Evolutionary conservation across 2,329 filamentous ascomycete species (phyloP).

Genomic region (Monilinia vaccinii-corymbosi): DNA sequence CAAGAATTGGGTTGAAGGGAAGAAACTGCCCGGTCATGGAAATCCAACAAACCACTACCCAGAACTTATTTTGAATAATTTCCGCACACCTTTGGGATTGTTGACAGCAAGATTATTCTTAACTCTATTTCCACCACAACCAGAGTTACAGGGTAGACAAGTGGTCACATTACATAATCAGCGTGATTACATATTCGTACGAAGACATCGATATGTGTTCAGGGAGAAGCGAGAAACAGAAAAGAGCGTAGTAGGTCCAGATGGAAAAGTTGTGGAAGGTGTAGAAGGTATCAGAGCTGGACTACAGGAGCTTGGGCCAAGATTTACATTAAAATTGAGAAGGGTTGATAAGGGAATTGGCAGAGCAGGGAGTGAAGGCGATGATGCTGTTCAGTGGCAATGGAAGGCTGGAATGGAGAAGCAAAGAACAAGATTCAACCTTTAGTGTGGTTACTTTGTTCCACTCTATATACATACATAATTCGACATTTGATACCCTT

Average conservation of each 20-base stretch:
- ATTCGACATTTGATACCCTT: constrained; percentile 24
- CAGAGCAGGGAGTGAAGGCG: constrained; percentile 50
- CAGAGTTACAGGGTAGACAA: constrained; percentile 77
- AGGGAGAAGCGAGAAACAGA: constrained; percentile 79
- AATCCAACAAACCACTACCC: constrained; percentile 86
- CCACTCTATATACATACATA: constrained; percentile 12
- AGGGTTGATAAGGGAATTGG: constrained; percentile 85
- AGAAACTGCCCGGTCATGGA: constrained; percentile 77
- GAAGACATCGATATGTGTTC: constrained; percentile 86
- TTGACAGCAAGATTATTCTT: constrained; percentile 80
- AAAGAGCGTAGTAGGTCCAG: constrained; percentile 72
- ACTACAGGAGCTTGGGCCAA: constrained; percentile 80
- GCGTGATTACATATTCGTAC: constrained; percentile 90
- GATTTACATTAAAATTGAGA: constrained; percentile 78
- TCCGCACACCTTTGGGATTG: constrained; percentile 84
- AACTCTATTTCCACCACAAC: constrained; percentile 67
- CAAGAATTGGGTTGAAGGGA: constrained; percentile 82
- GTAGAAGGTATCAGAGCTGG: constrained; percentile 80
- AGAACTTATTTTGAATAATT: constrained; percentile 86
- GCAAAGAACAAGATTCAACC: constrained; percentile 82
- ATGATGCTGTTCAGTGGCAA: constrained; percentile 58
- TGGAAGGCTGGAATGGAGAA: constrained; percentile 98
- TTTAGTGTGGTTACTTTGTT: constrained; percentile 43
- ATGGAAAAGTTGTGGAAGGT: constrained; percentile 76
- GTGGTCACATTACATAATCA: constrained; percentile 92